Evolutionary conservation across 1,139 yeast genomes (phyloP).

Genomic region (Blastobotrys ciferrii): DNA sequence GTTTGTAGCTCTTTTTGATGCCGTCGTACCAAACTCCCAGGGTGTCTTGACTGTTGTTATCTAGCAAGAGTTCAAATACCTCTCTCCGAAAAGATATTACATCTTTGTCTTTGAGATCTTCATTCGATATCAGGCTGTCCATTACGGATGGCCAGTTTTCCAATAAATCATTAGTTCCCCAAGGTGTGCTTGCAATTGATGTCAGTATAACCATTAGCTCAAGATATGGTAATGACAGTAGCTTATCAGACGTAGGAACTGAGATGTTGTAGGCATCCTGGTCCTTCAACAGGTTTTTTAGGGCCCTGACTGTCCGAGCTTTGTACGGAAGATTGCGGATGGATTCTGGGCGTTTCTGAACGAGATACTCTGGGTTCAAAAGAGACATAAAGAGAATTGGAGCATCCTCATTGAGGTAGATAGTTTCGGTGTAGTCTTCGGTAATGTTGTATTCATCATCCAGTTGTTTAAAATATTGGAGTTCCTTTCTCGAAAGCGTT

Average conservation of each 20-base stretch:
- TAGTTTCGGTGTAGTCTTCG: neutral
- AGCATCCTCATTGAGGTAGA: slow-evolving; percentile 10
- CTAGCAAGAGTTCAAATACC: slow-evolving; percentile 25
- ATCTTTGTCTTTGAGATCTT: slow-evolving; percentile 26
- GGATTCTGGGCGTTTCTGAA: slow-evolving; percentile 15
- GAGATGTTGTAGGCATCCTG: slow-evolving; percentile 19
- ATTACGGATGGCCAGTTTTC: slow-evolving; percentile 30
- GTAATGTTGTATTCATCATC: slow-evolving; percentile 23
- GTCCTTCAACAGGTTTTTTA: slow-evolving; percentile 19
- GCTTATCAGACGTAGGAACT: slow-evolving; percentile 18
- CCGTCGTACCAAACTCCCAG: slow-evolving; percentile 28
- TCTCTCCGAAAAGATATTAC: slow-evolving; percentile 24
- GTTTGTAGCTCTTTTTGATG: slow-evolving; percentile 23
- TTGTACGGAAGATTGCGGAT: slow-evolving; percentile 18
- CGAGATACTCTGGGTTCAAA: slow-evolving; percentile 25
- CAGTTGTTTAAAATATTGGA: slow-evolving; percentile 22
- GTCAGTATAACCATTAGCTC: slow-evolving; percentile 26
- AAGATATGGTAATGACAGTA: slow-evolving; percentile 23
- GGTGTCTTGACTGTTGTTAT: slow-evolving; percentile 16
- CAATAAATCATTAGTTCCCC: slow-evolving; percentile 26
- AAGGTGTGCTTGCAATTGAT: slow-evolving; percentile 22
- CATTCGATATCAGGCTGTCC: slow-evolving; percentile 24
- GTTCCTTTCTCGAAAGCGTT: slow-evolving; percentile 23
- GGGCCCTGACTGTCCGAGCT: slow-evolving; percentile 21
- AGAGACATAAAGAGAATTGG: slow-evolving; percentile 21